These are phyloP conservation scores for Phytophthora pistaciae DNA, from an alignment of 352 stramenopile species.

Conservation along the genomic window DNA sequence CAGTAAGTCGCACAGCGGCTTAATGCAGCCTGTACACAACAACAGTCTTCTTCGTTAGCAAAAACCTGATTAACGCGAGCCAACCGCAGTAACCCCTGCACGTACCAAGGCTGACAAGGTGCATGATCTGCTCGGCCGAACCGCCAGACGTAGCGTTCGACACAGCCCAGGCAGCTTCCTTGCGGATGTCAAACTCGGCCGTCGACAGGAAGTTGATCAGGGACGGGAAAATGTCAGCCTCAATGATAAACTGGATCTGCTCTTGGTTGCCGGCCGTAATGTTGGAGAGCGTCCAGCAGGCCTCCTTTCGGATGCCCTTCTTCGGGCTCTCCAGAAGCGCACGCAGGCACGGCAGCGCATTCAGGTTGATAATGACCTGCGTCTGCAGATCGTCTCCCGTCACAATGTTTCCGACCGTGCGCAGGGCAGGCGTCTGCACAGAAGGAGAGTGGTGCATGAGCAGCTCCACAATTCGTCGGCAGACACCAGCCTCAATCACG, in stretches of 20 bases:
- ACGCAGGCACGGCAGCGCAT: slow-evolving; percentile 96
- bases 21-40: slow-evolving; percentile 90
- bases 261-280: slow-evolving; percentile 99
- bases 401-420: slow-evolving; percentile 98
- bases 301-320: slow-evolving; percentile 99
- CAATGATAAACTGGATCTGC: slow-evolving; percentile 99
- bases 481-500: slow-evolving; percentile 98
- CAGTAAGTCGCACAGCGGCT: slow-evolving; percentile 97
- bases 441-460: slow-evolving; percentile 85
- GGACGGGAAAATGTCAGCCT: slow-evolving; percentile 97
- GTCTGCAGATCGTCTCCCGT: slow-evolving; percentile 99
- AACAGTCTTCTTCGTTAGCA: slow-evolving; percentile 7
- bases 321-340: slow-evolving; percentile 95
- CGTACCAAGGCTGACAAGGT: slow-evolving; percentile 95
- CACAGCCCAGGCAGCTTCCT: slow-evolving; percentile 99
- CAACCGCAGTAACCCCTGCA: not conserved
- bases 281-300: slow-evolving; percentile 99
- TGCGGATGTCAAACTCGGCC: slow-evolving; percentile 98
- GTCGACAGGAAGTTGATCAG: slow-evolving; percentile 97
- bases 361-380: slow-evolving; percentile 99
- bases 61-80: not conserved
- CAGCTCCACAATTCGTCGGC: slow-evolving; percentile 97
- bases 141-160: slow-evolving; percentile 98
- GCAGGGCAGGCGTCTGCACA: slow-evolving; percentile 85
- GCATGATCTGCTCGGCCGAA: slow-evolving; percentile 96